Base-by-base conservation (phyloP, 2,329 filamentous ascomycete species). In the Xylaria arbuscula region DNA sequence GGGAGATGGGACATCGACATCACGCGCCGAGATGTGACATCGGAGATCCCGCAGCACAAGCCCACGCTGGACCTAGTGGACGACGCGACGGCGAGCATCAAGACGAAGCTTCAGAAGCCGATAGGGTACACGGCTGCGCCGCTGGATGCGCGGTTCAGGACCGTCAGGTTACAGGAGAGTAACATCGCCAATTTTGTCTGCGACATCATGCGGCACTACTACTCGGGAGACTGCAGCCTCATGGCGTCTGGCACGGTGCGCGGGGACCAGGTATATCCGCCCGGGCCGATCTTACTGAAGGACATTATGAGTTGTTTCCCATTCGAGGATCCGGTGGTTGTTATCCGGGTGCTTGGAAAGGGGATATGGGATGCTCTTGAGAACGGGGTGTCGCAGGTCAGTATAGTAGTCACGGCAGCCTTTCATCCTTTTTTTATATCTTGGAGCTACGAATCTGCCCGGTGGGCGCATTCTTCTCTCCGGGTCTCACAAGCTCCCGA, bases 151-250 rank as follows among this genome's bases (percentile, higher is more conserved):
- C 90, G 94, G 1, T 98, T 97, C 79, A 92, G 89, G 17, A 97
- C 93, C 0, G 93, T 97, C 0, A 86, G 94, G 11, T 83, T 88
- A 22, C 85, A 83, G 54, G 94, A 97, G 80, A 93, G 91, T 63
- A 98, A 97, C 76, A 82, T 97, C 15, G 93, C 92, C 1, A 97
- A 97, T 80, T 97, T 97, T 78, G 91, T 97, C 2, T 96, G 92
- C 80, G 94, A 98, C 77, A 86, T 98, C 28, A 97, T 97, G 93
- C 88, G 93, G 8, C 89, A 89, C 69, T 91, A 97, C 77, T 93
- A 97, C 77, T 82, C 85, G 5, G 90, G 92, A 0, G 94, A 97
- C 74, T 97, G 93, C 76, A 88, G 89, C 36, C 85, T 97, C 70
- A 96, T 97, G 90, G 93, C 92, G 0, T 87, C 92, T 0, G 94